These are phyloP conservation scores for Holtermannia corniformis DNA, from an alignment of 768 basidiomycete genomes.

Conservation along the genomic window DNA sequence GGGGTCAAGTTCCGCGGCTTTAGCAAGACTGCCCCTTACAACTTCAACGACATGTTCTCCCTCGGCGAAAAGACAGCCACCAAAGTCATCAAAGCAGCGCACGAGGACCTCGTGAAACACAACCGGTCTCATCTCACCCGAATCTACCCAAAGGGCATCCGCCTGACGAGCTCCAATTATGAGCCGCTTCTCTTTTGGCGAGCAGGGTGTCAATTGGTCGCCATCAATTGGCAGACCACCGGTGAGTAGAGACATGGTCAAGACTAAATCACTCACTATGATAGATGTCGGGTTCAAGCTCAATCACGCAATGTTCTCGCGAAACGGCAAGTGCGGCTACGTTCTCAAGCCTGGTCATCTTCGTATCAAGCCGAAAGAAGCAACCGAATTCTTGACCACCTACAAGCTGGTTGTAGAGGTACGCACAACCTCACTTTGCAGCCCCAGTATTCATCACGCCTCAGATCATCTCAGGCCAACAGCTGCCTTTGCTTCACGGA, in stretches of 20 bases:
- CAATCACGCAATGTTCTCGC: constrained; percentile 90
- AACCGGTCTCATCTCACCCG: constrained; percentile 70
- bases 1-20: constrained; percentile 91
- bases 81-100: constrained; percentile 56
- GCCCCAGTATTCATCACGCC: neutral
- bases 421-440: constrained; percentile 12
- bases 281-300: constrained; percentile 81
- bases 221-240: constrained; percentile 95
- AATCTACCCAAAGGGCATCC: constrained; percentile 73
- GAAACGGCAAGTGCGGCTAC: constrained; percentile 79
- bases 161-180: constrained; percentile 77
- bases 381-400: constrained; percentile 49
- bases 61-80: constrained; percentile 75
- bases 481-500: too few species aligned
- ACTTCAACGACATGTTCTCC: constrained; percentile 81
- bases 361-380: constrained; percentile 55
- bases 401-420: constrained; percentile 61
- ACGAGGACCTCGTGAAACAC: constrained; percentile 63
- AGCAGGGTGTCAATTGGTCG: constrained; percentile 77
- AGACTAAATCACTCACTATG: neutral
- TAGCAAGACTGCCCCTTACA: constrained; percentile 75
- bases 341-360: constrained; percentile 79
- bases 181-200: constrained; percentile 84
- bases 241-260: constrained; percentile 50
- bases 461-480: constrained; percentile 76